A percentile compares a stretch with the other conserved stretches of the same genome.
phyloP scores from a whole-genome alignment of 2,329 filamentous ascomycete species.

The Claviceps purpurea region DNA sequence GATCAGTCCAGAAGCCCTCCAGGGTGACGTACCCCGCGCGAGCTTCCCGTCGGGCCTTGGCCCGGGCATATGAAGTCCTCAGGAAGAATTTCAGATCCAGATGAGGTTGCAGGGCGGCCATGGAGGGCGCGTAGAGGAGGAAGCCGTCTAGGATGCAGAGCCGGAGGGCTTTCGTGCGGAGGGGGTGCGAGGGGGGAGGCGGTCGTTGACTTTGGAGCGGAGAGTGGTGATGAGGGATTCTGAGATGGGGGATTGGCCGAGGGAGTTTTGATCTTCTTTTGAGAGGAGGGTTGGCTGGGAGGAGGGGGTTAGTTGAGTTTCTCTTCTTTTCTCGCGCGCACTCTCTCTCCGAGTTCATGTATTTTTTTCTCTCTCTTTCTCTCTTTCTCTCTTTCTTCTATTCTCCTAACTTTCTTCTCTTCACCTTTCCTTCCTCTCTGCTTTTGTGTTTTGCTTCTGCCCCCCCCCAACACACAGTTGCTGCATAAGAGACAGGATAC shows the following conservation, averaged over 20 bases:
- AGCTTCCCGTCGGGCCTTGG: slow-evolving; percentile 52
- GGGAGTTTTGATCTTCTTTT: slow-evolving; percentile 47
- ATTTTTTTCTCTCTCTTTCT: background rate
- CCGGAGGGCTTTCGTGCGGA: slow-evolving; percentile 18
- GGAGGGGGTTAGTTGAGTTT: background rate
- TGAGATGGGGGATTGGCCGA: slow-evolving; percentile 41
- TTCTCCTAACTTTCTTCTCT: background rate
- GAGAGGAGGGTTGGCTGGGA: slow-evolving; percentile 18
- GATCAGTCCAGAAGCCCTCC: slow-evolving; percentile 91
- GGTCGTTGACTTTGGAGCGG: slow-evolving; percentile 32
- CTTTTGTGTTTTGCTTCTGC: background rate
- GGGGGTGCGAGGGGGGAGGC: slow-evolving; percentile 31
- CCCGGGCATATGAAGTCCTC: slow-evolving; percentile 49
- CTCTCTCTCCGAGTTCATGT: background rate
- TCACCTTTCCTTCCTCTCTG: background rate
- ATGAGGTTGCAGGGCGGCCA: slow-evolving; percentile 41
- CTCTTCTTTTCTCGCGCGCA: too few relatives aligned
- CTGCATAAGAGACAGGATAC: too few relatives aligned
- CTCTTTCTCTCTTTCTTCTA: background rate
- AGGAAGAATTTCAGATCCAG: slow-evolving; percentile 73
- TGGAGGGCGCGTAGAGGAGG: slow-evolving; percentile 54
- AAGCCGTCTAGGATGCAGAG: slow-evolving; percentile 81
- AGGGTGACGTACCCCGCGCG: slow-evolving; percentile 66
- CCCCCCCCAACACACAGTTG: too few relatives aligned
- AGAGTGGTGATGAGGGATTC: slow-evolving; percentile 31